Evolutionary conservation across 306 rosid genomes (phyloP), one percentile per base, ranked within the genome.

Genomic region (Cucumis hystrix): DNA sequence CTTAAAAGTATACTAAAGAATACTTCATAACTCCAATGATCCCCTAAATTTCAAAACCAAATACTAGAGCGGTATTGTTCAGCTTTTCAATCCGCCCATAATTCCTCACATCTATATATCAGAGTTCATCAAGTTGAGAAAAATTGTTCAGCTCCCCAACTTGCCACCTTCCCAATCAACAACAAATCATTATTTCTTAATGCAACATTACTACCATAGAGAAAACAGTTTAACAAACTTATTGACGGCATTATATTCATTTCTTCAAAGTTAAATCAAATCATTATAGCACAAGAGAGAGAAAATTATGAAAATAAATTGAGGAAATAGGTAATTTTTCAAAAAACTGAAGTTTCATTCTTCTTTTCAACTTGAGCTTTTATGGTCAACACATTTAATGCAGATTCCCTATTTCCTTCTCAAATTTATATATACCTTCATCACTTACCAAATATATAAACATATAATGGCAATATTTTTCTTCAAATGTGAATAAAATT

Each of bases 61-160:
- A 23, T 23, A 23, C 25, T 23, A 23, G 25, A 23, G 25, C 25
- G 25, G 25, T 23, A 23, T 23, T 23, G 25, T 23, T 23, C 25
- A 23, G 25, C 25, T 23, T 23, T 23, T 23, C 25, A 23, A 23
- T 23, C 25, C 25, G 1, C 25, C 25, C 25, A 23, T 23, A 23
- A 23, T 23, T 23, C 25, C 25, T 23, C 25, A 23, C 25, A 23
- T 23, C 25, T 23, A 23, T 23, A 23, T 23, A 23, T 23, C 25
- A 23, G 25, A 23, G 25, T 23, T 23, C 25, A 23, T 23, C 25
- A 23, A 23, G 25, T 23, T 23, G 25, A 23, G 25, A 23, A 23
- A 23, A 23, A 0, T 23, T 23, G 25, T 23, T 23, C 25, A 23
- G 91, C 99, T 58, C 99, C 99, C 89, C 91, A 96, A 83, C 99